Evolutionary conservation across 306 rosid species (phyloP), one percentile per base, ranked within the genome.

Genomic region (Gleditsia sinensis): DNA sequence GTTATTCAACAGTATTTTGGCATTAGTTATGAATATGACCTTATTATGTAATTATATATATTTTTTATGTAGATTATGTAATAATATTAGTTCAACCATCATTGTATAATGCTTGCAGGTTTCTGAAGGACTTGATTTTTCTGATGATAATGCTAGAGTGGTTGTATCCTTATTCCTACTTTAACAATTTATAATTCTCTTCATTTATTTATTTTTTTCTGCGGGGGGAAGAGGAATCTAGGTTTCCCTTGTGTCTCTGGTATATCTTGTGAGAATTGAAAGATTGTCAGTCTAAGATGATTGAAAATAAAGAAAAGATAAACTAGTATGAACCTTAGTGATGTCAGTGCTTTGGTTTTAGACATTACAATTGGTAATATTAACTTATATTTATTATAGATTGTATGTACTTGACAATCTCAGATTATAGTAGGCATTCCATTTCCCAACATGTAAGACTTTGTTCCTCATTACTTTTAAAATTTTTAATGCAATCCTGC

Each of bases 381-480:
- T 66, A 33, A 60, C 19, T 51, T 49, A 51, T 8, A 27, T 60
- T 59, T 34, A 53, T 64, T 67, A 55, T 63, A 67, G 25, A 67
- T 78, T 74, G 84, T 55, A 10, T 25, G 1, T 58, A 75, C 98
- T 91, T 89, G 82, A 94, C 94, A 69, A 84, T 81, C 89, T 79
- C 86, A 94, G 96, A 91, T 94, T 84, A 84, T 94, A 79, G 89
- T 94, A 49, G 97, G 98, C 40, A 87, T 94, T 80, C 98, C 98
- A 54, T 94, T 94, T 86, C 96, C 98, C 80, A 94, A 91, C 80
- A 82, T 84, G 98, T 94, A 90, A 91, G 97, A 55, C 36, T 54
- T 58, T 74, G 71, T 77, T 68, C 79, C 55, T 56, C 55, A 65
- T 74, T 65, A 45, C 57, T 34, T 72, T 17, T 45, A 16, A 45